Percentiles rank a stretch among this genome's conserved stretches.
Evolutionary conservation across 2,329 filamentous ascomycete genomes (phyloP).

Genomic region (Ramichloridium luteum): DNA sequence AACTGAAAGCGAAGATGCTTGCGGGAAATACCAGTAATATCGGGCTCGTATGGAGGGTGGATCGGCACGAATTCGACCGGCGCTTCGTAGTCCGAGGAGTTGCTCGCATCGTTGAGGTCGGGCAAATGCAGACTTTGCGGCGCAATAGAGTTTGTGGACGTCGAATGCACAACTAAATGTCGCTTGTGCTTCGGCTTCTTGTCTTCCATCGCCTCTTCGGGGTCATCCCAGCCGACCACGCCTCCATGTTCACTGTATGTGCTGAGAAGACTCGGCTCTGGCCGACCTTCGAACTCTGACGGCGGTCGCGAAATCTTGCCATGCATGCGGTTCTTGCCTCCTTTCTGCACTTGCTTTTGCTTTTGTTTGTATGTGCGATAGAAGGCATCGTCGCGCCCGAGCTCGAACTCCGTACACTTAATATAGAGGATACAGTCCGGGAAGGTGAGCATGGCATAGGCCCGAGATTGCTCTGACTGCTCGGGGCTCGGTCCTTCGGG

Average conservation of each 20-base stretch:
- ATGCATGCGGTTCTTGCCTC: background rate
- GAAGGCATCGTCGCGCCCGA: slow-evolving; percentile 49
- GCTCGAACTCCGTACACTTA: slow-evolving; percentile 59
- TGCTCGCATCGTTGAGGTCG: background rate
- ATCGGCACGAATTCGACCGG: slow-evolving; percentile 52
- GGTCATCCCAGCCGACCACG: slow-evolving; percentile 26
- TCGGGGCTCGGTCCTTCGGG: too few relatives aligned
- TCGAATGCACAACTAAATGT: slow-evolving; percentile 24
- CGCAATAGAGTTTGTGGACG: slow-evolving; percentile 38
- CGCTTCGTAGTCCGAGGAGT: background rate
- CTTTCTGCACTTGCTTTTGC: slow-evolving; percentile 3
- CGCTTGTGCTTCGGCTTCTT: slow-evolving; percentile 6
- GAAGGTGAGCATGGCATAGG: slow-evolving; percentile 58
- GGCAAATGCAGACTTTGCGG: slow-evolving; percentile 35
- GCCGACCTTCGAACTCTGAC: background rate
- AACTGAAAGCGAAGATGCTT: slow-evolving; percentile 62
- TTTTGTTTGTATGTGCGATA: slow-evolving; percentile 8
- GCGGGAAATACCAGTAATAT: slow-evolving; percentile 61
- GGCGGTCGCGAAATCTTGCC: too few relatives aligned
- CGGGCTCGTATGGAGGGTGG: slow-evolving; percentile 53
- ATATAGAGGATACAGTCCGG: slow-evolving; percentile 67
- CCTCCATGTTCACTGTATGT: slow-evolving; percentile 23
- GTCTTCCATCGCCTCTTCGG: slow-evolving; percentile 39
- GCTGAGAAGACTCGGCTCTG: slow-evolving; percentile 21
- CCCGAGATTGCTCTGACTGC: too few relatives aligned